Evolutionary conservation across 306 rosid genomes (phyloP).

Genomic region (Cicer cuneatum): DNA sequence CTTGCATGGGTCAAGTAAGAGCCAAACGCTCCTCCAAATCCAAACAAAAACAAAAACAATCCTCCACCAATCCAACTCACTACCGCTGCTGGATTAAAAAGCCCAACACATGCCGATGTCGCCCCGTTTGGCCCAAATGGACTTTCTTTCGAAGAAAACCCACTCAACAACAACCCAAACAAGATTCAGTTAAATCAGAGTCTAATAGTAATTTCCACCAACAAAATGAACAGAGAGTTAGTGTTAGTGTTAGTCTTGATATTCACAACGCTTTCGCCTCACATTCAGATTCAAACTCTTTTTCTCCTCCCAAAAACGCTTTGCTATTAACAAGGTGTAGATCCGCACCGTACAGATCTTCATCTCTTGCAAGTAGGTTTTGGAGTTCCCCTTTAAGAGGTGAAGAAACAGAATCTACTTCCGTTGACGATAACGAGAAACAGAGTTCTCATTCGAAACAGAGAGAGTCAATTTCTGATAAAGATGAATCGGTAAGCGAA

Average conservation of each 20-base stretch:
- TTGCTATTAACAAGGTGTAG: constrained; percentile 76
- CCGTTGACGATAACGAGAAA: neutral
- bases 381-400: constrained; percentile 62
- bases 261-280: constrained; percentile 26
- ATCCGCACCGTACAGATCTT: constrained; percentile 89
- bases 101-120: constrained; percentile 42
- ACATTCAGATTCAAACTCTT: neutral
- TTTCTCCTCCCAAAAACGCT: constrained; percentile 67
- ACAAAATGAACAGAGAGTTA: constrained; percentile 3
- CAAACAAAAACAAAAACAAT: constrained; percentile 35
- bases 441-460: neutral
- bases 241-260: neutral
- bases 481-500: constrained; percentile 11
- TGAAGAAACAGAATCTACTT: constrained; percentile 35
- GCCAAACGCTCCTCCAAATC: constrained; percentile 60
- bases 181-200: constrained; percentile 43
- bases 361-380: constrained; percentile 65
- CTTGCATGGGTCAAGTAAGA: constrained; percentile 97
- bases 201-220: constrained; percentile 36
- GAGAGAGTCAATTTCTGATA: constrained; percentile 18
- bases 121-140: constrained; percentile 62
- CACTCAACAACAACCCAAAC: constrained; percentile 32
- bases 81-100: constrained; percentile 51
- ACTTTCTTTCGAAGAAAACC: constrained; percentile 56
- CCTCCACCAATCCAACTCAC: constrained; percentile 5